phyloP scores from a whole-genome alignment of 2,329 filamentous ascomycete genomes.

The Neurospora sp. region DNA sequence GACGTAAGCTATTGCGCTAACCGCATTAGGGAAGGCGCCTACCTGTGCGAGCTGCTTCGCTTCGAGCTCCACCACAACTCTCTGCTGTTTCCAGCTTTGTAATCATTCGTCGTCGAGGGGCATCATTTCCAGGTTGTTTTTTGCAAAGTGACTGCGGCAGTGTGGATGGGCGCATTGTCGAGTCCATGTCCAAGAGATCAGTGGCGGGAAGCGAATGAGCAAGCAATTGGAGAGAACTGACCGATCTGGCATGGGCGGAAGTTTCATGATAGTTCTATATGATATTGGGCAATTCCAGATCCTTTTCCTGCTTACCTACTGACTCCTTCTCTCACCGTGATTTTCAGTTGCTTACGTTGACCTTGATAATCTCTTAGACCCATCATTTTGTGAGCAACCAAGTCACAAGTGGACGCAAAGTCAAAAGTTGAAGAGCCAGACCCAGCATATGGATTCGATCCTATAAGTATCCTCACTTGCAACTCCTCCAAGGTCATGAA shows the following conservation, averaged over 20 bases:
- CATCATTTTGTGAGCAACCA: neutral
- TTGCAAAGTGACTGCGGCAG: neutral
- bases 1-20: slow-evolving; percentile 12
- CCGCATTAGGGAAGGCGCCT: neutral
- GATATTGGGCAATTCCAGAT: neutral
- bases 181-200: neutral
- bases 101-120: neutral
- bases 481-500: slow-evolving; percentile 24
- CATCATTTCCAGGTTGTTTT: neutral
- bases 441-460: neutral
- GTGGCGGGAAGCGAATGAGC: slow-evolving; percentile 20
- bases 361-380: neutral
- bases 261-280: slow-evolving; percentile 14
- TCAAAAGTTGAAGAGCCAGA: too few relatives aligned
- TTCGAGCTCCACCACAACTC: neutral
- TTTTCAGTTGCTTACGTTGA: neutral
- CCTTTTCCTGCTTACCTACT: neutral
- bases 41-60: neutral
- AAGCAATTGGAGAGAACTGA: slow-evolving; percentile 24
- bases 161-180: too few relatives aligned
- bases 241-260: slow-evolving; percentile 1
- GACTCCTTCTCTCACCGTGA: neutral
- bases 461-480: neutral
- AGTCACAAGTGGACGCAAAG: neutral
- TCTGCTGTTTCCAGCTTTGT: neutral